Evolutionary conservation across 2,329 filamentous ascomycete species (phyloP), one percentile per base, ranked within the genome.

Genomic region (Hymenoscyphus fraxineus): DNA sequence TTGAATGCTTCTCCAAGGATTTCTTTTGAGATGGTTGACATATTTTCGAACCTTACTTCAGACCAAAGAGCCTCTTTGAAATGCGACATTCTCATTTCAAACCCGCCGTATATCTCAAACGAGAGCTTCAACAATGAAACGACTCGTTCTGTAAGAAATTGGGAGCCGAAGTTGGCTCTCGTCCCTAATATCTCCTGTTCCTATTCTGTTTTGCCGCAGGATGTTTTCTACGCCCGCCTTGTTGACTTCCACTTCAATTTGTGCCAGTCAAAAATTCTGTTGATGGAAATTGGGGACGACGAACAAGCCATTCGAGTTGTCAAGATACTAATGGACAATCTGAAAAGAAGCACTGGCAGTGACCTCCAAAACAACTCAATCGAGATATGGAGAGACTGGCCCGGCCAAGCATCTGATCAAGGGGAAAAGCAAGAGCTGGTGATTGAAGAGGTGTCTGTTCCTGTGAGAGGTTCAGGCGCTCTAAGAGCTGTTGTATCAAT

Each of bases 61-160:
- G 35, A 55, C 7, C 57, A 62, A 38, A 59, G 22, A 27, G 12
- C n/a, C 44, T 31, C 58, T 12, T 60, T 62, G 12, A 44, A 58
- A 12, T 67, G 64, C 56, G 72, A 76, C 64, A 78, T 98, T 3
- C 77, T 99, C 1, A 84, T 95, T 41, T 90, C 90, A 1, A 99
- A 99, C 73, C 95, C 95, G 16, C 95, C 95, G 0, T 98, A 98
- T 75, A 88, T 98, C 60, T 96, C 93, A 1, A 68, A 76, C 3
- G 13, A 60, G 7, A 85, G 84, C 7, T 93, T 91, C 72, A 77
- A 81, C 47, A 82, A 77, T 47, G 84, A 85, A 19, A 93, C 89
- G 0, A 80, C 83, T 1, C 84, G 87, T 32, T 94, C 91, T 13
- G 94, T 97, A 38, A 85, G 92, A 16, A 86, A 86, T 57, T 92